Base-by-base conservation (phyloP, 1,139 yeast species). In the Scheffersomyces insectosa region DNA sequence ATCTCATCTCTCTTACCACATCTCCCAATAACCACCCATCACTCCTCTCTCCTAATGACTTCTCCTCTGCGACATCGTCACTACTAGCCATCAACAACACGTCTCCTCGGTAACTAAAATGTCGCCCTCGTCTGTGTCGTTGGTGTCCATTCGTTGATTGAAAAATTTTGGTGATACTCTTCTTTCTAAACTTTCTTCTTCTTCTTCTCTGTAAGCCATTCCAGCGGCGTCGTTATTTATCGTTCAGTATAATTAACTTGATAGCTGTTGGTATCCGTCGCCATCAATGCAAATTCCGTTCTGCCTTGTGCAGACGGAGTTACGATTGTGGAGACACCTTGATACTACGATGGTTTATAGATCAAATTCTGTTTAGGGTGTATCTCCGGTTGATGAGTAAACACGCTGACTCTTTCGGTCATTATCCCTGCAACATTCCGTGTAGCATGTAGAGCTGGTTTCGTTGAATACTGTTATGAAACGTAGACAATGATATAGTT, bases 381-480 rank as follows among this genome's bases (percentile, higher is more conserved):
- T 70, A 70, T 70, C 76, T 70, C 76, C 76, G 75, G 65, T 63
- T 65, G 72, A 69, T 67, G 76, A 70, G 68, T 52, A 45, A 46
- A 42, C 20, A 54, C 68, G 39, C 50, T 68, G 76, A 70, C 58
- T 68, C 72, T 62, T 60, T 68, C 75, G 76, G 76, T 70, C 76
- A 70, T 70, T 51, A 65, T 65, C 74, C 75, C 75, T 68, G 58
- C 51, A 47, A 70, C 70, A 70, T 20, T 59, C 42, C n/a, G n/a
- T 46, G 23, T 37, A 32, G 25, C 28, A 13, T 28, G 28, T 20
- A 20, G 25, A 7, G 5, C 8, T 6, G 25, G 25, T 20, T 20
- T 5, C 8, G 25, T 20, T 20, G 5, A 16, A 6, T 20, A 3
- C 4, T 4, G 23, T 20, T 20, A 20, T 20, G 8, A 20, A 5